Percentiles rank a stretch among this genome's conserved stretches.
Evolutionary conservation across 371 early-diverging fungal species (phyloP).

Genomic region (Dichotomocladium elegans): DNA sequence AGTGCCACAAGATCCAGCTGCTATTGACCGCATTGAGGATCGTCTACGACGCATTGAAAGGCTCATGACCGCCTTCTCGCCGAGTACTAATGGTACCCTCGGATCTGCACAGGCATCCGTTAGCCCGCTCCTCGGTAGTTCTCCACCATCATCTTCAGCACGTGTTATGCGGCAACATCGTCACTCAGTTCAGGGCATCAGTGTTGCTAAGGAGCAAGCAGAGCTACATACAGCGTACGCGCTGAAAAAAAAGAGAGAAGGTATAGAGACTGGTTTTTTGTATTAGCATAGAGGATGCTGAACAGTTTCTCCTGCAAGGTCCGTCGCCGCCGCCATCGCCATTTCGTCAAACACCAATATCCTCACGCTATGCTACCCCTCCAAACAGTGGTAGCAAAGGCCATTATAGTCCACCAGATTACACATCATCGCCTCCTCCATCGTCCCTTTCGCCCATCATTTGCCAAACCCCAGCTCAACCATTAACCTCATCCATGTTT

Average conservation of each 20-base stretch:
- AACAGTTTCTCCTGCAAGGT: neutral
- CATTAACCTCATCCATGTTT: slow-evolving; percentile 33
- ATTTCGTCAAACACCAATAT: neutral
- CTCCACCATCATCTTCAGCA: neutral
- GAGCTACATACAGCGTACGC: slow-evolving; percentile 21
- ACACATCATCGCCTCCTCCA: neutral
- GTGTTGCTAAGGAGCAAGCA: slow-evolving; percentile 39
- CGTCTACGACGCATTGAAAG: slow-evolving; percentile 43
- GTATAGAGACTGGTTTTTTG: too few species aligned
- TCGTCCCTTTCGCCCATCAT: slow-evolving; percentile 11
- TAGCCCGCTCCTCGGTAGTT: neutral
- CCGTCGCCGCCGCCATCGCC: slow-evolving; percentile 1
- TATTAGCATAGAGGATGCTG: neutral
- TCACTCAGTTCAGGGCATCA: slow-evolving; percentile 47
- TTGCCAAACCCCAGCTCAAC: slow-evolving; percentile 8
- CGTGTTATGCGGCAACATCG: slow-evolving; percentile 29
- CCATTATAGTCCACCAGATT: neutral
- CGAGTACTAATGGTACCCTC: slow-evolving; percentile 11
- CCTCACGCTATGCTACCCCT: slow-evolving; percentile 3
- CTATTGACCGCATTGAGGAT: slow-evolving; percentile 49
- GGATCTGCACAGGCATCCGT: neutral
- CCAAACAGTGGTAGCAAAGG: slow-evolving; percentile 1
- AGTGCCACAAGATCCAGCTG: slow-evolving; percentile 13
- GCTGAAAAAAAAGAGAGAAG: neutral
- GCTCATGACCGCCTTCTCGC: slow-evolving; percentile 46